phyloP scores from a whole-genome alignment of 163 green algal species.

The Scenedesmus sp. region DNA sequence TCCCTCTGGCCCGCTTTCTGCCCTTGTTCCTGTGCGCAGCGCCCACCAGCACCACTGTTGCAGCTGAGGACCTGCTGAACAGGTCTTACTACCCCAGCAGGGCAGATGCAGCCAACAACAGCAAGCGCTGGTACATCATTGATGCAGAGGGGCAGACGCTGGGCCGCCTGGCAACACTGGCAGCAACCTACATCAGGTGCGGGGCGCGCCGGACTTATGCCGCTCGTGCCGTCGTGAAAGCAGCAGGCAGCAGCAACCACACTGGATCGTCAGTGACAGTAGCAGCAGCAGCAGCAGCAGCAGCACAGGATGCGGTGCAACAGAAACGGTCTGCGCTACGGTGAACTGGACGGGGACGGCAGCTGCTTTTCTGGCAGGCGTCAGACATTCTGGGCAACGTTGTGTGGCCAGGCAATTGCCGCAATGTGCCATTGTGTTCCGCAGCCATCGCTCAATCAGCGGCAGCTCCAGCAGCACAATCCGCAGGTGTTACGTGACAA shows the following conservation, averaged over 20 bases:
- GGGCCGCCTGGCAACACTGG: conserved; percentile 90
- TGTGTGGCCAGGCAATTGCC: too few relatives aligned
- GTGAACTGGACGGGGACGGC: neutral
- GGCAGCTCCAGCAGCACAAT: too few relatives aligned
- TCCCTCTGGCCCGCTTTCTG: neutral
- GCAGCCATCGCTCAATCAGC: too few relatives aligned
- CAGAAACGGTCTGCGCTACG: neutral
- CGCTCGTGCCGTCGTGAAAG: too few relatives aligned
- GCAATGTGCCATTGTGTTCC: too few relatives aligned
- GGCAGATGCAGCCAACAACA: conserved; percentile 82
- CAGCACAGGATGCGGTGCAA: neutral
- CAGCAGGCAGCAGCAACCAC: neutral
- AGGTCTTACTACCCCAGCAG: conserved; percentile 96
- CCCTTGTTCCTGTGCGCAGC: neutral
- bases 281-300: neutral
- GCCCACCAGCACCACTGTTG: neutral
- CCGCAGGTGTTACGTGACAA: too few relatives aligned
- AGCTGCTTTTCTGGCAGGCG: too few relatives aligned
- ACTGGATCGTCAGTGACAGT: neutral
- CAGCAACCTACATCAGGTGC: conserved; percentile 90
- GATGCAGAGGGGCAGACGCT: conserved; percentile 96
- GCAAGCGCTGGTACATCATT: conserved; percentile 97
- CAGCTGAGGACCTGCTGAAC: conserved; percentile 87
- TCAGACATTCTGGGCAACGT: too few relatives aligned
- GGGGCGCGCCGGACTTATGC: too few relatives aligned